Evolutionary conservation across 2,329 filamentous ascomycete species (phyloP), one percentile per base, ranked within the genome.

Genomic region (Penicillium fuscoglaucum): DNA sequence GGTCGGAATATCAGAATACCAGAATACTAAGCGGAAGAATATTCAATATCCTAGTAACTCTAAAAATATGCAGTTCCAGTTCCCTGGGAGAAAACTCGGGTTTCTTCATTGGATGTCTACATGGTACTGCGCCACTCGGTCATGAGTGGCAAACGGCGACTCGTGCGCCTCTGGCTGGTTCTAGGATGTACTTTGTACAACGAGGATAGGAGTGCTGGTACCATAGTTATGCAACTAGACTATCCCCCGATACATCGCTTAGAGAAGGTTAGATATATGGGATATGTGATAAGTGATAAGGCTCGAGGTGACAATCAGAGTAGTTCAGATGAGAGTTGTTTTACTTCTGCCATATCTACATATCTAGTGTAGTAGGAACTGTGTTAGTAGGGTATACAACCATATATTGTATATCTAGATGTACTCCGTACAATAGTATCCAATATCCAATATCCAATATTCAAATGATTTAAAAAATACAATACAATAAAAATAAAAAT

Each of bases 51-150:
- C 6, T 17, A 6, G 12, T 29, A 54, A 47, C 56, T 58, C 40
- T 56, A 46, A 59, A 58, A 55, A 45, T 58, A 53, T 39, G 29
- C 8, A 19, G 2, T 15, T 26, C 4, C 12, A 28, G 1, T 15
- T 26, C 4, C 12, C 37, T 33, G n/a, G 33, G 19, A 26, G 37
- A 41, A 50, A 28, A 33, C 33, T 41, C 45, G 6, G 12, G 15
- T 39, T 17, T 40, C 40, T 54, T 55, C 24, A 39, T 45, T 39
- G 29, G n/a, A 19, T 9, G 13, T 40, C 13, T 8, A 10, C 21
- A 15, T n/a, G 33, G 19, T 29, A 40, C 46, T 59, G 40, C 57
- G 57, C 57, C 57, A 59, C 57, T 55, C 12, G 39, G 35, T 41
- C 33, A 46, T 49, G 24, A 33, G 52, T 59, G 57, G 57, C 57